Conservation (phyloP, 2,329 filamentous ascomycete genomes). For the Coniochaeta prunicola region DNA sequence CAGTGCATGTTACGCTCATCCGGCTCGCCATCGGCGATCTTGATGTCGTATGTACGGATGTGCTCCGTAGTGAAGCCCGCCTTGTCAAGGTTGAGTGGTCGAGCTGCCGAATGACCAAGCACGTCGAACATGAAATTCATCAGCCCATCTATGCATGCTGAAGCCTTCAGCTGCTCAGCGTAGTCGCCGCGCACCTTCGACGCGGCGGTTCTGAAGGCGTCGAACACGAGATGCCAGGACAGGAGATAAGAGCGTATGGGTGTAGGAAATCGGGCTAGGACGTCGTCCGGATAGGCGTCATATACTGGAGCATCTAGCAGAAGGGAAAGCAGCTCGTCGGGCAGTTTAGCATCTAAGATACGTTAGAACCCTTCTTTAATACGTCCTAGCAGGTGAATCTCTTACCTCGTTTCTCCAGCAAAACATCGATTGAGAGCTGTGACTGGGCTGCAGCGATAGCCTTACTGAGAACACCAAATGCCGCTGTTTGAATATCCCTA, state of each 20-base stretch:
- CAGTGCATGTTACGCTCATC: conserved; percentile 72
- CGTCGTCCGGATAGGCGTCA: conserved; percentile 57
- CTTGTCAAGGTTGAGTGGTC: conserved; percentile 66
- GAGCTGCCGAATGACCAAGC: conserved; percentile 69
- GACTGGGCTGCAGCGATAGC: conserved; percentile 75
- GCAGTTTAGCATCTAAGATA: conserved; percentile 54
- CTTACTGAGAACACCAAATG: conserved; percentile 72
- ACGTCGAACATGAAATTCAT: conserved; percentile 79
- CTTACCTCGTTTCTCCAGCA: conserved; percentile 60
- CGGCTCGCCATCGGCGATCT: conserved; percentile 46
- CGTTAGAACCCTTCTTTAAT: conserved; percentile 1
- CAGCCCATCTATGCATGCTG: conserved; percentile 59
- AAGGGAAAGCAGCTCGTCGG: conserved; percentile 78
- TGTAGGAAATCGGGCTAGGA: conserved; percentile 61
- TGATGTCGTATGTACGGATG: conserved; percentile 47
- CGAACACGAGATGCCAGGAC: conserved; percentile 85
- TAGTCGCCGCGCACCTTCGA: conserved; percentile 80
- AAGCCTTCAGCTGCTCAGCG: conserved; percentile 67
- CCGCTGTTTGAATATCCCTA: conserved; percentile 67
- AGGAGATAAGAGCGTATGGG: conserved; percentile 73
- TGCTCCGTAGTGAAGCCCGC: conserved; percentile 51
- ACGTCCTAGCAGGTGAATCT: neutral
- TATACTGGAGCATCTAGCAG: conserved; percentile 71
- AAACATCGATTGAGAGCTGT: conserved; percentile 68
- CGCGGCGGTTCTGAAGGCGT: conserved; percentile 71